Percentiles rank a stretch among this genome's conserved stretches.
These are phyloP conservation scores for Saccharomycopsis fermentans DNA, from an alignment of 805 yeast species.

Conservation along the genomic window DNA sequence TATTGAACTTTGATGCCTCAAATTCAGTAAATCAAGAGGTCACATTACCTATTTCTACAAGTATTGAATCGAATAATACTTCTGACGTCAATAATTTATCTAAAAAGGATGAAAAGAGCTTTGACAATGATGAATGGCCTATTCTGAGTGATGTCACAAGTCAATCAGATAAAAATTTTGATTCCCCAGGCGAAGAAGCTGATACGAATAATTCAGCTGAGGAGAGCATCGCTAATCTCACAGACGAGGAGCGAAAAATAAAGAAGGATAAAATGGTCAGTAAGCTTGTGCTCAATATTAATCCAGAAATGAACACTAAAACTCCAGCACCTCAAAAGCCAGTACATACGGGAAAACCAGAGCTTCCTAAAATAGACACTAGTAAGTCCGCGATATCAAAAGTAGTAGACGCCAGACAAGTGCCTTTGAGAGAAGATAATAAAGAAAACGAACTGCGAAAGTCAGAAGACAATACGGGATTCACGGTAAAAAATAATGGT, in stretches of 20 bases:
- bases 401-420: neutral
- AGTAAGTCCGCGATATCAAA: neutral
- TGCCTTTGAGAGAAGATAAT: neutral
- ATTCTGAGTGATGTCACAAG: no score
- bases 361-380: neutral
- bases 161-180: neutral
- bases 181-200: slow-evolving; percentile 11
- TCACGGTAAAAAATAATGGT: neutral
- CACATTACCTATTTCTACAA: slow-evolving; percentile 19
- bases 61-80: slow-evolving; percentile 33
- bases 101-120: slow-evolving; percentile 36
- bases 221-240: slow-evolving; percentile 14
- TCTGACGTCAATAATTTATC: slow-evolving; percentile 23
- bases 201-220: slow-evolving; percentile 16
- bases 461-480: neutral
- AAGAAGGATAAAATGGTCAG: slow-evolving; percentile 14
- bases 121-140: neutral
- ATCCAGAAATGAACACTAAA: slow-evolving; percentile 14
- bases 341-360: neutral
- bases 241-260: slow-evolving; percentile 9
- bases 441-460: neutral
- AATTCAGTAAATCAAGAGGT: slow-evolving; percentile 19
- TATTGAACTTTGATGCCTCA: neutral
- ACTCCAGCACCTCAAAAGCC: slow-evolving; percentile 3
- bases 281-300: slow-evolving; percentile 14